Evolutionary conservation across 2,329 filamentous ascomycete genomes (phyloP), one percentile per base, ranked within the genome.

Genomic region (Fusarium azukiicola): DNA sequence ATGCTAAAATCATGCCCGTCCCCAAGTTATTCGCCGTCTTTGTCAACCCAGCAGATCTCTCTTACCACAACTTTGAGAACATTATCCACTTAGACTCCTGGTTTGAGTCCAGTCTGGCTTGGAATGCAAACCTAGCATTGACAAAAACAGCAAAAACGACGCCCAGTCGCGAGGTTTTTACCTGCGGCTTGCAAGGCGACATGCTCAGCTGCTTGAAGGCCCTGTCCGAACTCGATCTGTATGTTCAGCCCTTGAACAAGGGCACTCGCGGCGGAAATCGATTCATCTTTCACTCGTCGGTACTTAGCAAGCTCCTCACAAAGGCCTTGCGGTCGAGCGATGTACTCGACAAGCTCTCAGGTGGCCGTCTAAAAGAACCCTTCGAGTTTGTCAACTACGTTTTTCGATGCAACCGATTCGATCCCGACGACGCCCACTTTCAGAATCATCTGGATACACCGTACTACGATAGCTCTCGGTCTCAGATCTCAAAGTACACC

Each of bases 381-480:
- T 61, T 61, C 23, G 56, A 61, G 56, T 61, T 61, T 23, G 56
- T 61, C 36, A 61, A 61, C 21, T 61, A 61, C 2, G 56, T 61
- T 4, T 61, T 61, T 21, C 56, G 56, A 23, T 61, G 56, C 36
- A 61, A 61, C 36, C 16, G 56, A 23, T 61, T 61, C n/a, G 19
- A 19, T n/a, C 23, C 21, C 40, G 56, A 40, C 21, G 56, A 61
- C 10, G 40, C 56, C 13, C 56, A 42, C 13, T 61, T 61, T n/a
- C 56, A 61, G n/a, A 61, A n/a, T 5, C 56, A 61, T 23, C 56
- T 61, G 0, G 56, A 61, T 42, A 61, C 36, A 5, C 56, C 56
- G 4, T 61, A 61, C 3, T 61, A 61, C 4, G 36, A 61, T 9
- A 61, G 21, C 3, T 42, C 56, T 61, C 21, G 56, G n/a, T 61